phyloP scores from a whole-genome alignment of 2,329 filamentous ascomycete species.

The Scedosporium dehoogii region DNA sequence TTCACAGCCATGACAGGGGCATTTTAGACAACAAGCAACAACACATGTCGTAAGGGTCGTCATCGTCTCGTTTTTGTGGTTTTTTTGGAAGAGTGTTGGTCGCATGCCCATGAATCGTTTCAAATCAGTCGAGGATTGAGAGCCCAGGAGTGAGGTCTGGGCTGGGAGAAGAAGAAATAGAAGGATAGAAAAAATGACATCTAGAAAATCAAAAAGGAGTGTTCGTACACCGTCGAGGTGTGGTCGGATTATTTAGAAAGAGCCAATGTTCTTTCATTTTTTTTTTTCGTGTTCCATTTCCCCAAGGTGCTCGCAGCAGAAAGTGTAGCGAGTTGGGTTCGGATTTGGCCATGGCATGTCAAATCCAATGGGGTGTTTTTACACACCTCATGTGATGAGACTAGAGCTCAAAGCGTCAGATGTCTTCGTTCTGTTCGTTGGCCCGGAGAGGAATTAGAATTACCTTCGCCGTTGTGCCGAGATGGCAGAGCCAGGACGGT shows the following conservation, averaged over 20 bases:
- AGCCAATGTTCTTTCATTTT: neutral
- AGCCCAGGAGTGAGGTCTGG: neutral
- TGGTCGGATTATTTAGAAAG: neutral
- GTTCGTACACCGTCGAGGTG: slow-evolving; percentile 3
- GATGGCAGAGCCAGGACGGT: slow-evolving; percentile 35
- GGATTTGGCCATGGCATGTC: slow-evolving; percentile 3
- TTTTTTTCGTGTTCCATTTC: neutral
- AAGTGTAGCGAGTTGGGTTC: neutral
- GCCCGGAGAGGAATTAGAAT: slow-evolving; percentile 4
- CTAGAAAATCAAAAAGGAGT: slow-evolving; percentile 7
- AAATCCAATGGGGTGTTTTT: neutral
- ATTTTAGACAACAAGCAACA: slow-evolving; percentile 10
- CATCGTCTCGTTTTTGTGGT: slow-evolving; percentile 10
- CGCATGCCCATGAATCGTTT: neutral
- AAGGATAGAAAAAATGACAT: neutral
- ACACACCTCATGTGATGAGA: slow-evolving; percentile 5
- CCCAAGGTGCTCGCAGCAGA: neutral
- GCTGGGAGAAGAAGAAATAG: neutral
- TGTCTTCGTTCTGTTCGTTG: slow-evolving; percentile 5
- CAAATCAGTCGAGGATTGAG: slow-evolving; percentile 1
- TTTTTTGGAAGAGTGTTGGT: neutral
- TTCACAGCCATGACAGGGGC: slow-evolving; percentile 7
- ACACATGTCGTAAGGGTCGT: slow-evolving; percentile 10
- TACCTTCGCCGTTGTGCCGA: slow-evolving; percentile 30
- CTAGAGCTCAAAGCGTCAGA: slow-evolving; percentile 8